Conservation (phyloP, 2,329 filamentous ascomycete genomes). For the Neophaeococcomyces aloes region DNA sequence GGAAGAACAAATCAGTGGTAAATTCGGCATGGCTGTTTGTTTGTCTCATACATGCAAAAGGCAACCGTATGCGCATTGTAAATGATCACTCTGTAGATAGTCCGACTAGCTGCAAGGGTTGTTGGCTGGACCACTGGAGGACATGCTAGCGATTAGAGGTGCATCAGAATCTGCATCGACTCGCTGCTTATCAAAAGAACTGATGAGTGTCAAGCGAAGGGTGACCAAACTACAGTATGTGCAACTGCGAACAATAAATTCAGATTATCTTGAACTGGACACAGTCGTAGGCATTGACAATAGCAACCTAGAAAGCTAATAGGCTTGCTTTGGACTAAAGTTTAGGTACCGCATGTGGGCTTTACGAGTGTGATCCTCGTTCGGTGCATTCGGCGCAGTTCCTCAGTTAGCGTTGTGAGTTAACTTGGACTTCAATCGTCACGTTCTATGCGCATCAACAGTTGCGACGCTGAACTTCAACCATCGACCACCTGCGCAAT, state of each 20-base stretch:
- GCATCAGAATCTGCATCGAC: too few relatives aligned
- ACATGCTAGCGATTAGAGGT: too few relatives aligned
- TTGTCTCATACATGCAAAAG: slow-evolving; percentile 64
- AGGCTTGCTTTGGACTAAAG: too few relatives aligned
- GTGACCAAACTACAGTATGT: too few relatives aligned
- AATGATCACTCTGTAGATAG: background rate
- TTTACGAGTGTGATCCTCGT: background rate
- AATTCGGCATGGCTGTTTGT: background rate
- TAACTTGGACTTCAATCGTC: slow-evolving; percentile 18
- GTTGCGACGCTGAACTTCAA: slow-evolving; percentile 6
- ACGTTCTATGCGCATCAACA: slow-evolving; percentile 13
- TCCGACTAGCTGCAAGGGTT: background rate
- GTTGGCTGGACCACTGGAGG: too few relatives aligned
- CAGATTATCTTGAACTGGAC: too few relatives aligned
- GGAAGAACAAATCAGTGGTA: slow-evolving; percentile 11
- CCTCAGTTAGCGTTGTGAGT: slow-evolving; percentile 1
- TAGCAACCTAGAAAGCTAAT: too few relatives aligned
- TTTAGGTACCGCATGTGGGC: too few relatives aligned
- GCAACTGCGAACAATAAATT: too few relatives aligned
- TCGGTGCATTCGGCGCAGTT: background rate
- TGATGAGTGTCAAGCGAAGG: too few relatives aligned
- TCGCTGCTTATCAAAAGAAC: too few relatives aligned
- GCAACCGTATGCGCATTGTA: slow-evolving; percentile 72
- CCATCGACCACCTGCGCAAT: slow-evolving; percentile 7
- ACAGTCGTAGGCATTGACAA: too few relatives aligned